Base-by-base conservation (phyloP, 306 rosid species). In the Quercus dentata region DNA sequence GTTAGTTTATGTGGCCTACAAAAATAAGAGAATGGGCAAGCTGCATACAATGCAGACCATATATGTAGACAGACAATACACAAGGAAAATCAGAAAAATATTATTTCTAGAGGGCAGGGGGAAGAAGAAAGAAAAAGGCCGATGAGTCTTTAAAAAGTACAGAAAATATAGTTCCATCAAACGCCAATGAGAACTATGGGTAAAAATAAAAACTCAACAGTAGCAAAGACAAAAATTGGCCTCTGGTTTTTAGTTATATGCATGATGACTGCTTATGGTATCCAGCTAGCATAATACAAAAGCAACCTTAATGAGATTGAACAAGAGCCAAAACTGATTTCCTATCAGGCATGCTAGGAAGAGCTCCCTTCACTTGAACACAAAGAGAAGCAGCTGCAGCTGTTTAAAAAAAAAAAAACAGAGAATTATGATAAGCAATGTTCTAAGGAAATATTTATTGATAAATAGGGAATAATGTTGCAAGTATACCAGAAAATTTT, bases 381-480 rank as follows among this genome's bases (percentile, higher is more conserved):
- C 99, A 92, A 7, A 92, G 94, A 80, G 97, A 95, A 54, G 98
- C 97, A 3, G 99, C 99, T 5, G 97, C 97, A 78, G 99, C 97
- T 95, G 90, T 82, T 30, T 3, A 1, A 31, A 18, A 31, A 28
- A n/a, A n/a, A 75, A 15, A 64, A 64, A 20, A 7, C 15, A n/a
- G 28, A 80, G 20, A 56, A 69, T 49, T 46, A 74, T 69, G 64
- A 74, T 71, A 70, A 81, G 33, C 33, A 49, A 31, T 63, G 28
- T 4, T 10, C 38, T 59, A 51, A 18, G 54, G 59, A 44, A 52
- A 84, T 54, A 63, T 68, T 56, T 73, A 49, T 19, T 19, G 57
- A 59, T 58, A 12, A 80, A 14, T 41, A 68, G 44, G 20, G 65
- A 75, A 63, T 71, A 13, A 54, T 55, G 44, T 38, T n/a, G 62